phyloP scores from a whole-genome alignment of 257 asterid species.

The Solanum chaucha region DNA sequence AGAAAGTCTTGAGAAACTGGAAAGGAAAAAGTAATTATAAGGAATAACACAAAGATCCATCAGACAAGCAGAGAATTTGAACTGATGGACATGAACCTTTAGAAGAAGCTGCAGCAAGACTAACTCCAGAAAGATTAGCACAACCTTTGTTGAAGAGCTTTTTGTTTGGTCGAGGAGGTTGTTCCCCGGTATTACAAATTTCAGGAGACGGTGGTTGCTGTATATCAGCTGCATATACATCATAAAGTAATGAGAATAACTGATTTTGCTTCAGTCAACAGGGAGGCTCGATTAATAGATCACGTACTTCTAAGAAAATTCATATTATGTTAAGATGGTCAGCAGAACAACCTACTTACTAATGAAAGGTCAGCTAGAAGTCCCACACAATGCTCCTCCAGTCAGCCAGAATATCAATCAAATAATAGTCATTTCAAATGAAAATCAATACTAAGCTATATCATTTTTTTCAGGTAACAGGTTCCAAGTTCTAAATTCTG shows the following conservation, averaged over 20 bases:
- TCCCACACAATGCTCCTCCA: neutral
- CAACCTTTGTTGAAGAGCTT: conserved; percentile 14
- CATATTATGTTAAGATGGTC: neutral
- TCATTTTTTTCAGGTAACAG: neutral
- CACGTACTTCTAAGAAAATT: neutral
- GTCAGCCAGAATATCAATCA: neutral
- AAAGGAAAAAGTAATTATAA: neutral
- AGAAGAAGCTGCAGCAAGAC: conserved; percentile 27
- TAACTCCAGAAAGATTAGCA: conserved; percentile 23
- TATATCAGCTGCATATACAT: neutral
- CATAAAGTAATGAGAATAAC: neutral
- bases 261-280: neutral
- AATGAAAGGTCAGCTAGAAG: neutral
- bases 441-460: neutral
- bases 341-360: neutral
- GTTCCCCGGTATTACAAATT: neutral
- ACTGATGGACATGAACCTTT: conserved; percentile 31
- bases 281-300: neutral
- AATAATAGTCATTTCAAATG: neutral
- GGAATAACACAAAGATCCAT: conserved; percentile 5
- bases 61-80: conserved; percentile 1
- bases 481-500: neutral
- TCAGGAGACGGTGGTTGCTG: neutral
- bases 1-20: neutral
- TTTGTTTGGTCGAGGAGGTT: neutral